A percentile compares a stretch with the other conserved stretches of the same genome.
Evolutionary conservation across 345 rosid species (phyloP).

Genomic region (Cardamine chenopodiifolia): DNA sequence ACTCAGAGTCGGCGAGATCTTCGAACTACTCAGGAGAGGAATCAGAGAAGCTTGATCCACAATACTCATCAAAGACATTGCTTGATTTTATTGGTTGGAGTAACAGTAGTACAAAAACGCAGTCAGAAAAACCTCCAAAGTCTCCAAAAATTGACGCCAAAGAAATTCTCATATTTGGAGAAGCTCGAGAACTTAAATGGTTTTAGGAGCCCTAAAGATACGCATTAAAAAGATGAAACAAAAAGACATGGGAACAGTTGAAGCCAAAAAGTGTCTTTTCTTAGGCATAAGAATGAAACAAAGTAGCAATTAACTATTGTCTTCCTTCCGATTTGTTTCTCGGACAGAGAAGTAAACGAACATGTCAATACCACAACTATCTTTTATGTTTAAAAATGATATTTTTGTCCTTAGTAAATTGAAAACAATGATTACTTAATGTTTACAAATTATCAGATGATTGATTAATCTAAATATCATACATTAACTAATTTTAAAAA

Average conservation of each 20-base stretch:
- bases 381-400: no score
- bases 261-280: not conserved
- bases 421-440: no score
- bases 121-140: constrained; percentile 36
- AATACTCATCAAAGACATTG: constrained; percentile 52
- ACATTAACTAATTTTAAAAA: no score
- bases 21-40: constrained; percentile 31
- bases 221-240: constrained; percentile 43
- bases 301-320: not conserved
- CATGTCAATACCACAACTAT: not conserved
- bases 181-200: constrained; percentile 64
- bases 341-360: constrained; percentile 15
- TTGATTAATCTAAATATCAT: no score
- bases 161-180: constrained; percentile 40
- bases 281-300: not conserved
- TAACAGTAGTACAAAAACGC: constrained; percentile 19
- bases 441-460: no score
- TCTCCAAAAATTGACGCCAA: constrained; percentile 38
- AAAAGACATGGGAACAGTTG: not conserved
- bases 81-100: constrained; percentile 76
- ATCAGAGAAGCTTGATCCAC: constrained; percentile 44
- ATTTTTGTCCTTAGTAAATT: no score
- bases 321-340: constrained; percentile 7
- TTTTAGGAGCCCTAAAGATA: constrained; percentile 62
- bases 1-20: constrained; percentile 9